Conservation (phyloP, 1,284 basidiomycete genomes). For the Rhodotorula sp. region DNA sequence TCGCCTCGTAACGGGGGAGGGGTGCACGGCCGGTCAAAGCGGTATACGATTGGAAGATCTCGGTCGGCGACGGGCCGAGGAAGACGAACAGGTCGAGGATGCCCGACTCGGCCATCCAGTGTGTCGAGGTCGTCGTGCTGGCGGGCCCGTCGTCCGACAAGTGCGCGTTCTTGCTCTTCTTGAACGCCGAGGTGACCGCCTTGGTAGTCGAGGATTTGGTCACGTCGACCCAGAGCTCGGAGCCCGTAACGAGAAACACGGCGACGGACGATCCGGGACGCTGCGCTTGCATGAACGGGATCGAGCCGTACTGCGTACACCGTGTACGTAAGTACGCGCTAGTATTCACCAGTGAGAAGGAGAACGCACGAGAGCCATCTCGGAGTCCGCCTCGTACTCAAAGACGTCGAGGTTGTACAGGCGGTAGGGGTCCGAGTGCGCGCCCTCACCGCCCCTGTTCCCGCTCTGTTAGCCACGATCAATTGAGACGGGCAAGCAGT, state of each 20-base stretch:
- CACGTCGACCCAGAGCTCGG: constrained; percentile 96
- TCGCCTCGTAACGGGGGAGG: constrained; percentile 84
- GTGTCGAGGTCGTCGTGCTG: constrained; percentile 67
- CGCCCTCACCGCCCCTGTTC: constrained; percentile 55
- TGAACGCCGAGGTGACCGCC: constrained; percentile 35
- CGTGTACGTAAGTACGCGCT: background rate
- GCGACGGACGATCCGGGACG: constrained; percentile 76
- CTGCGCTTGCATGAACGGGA: constrained; percentile 93
- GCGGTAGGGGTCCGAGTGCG: constrained; percentile 87
- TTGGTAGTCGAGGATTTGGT: constrained; percentile 62
- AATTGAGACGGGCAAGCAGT: accelerated
- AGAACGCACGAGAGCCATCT: constrained; percentile 68
- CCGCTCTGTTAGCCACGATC: background rate
- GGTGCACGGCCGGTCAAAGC: constrained; percentile 80
- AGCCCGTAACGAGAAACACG: constrained; percentile 85
- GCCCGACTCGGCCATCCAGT: constrained; percentile 97
- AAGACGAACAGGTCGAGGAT: constrained; percentile 93
- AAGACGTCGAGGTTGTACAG: constrained; percentile 97
- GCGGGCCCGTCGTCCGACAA: constrained; percentile 32
- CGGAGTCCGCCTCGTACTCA: constrained; percentile 88
- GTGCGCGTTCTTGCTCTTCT: constrained; percentile 26
- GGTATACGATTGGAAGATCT: constrained; percentile 84
- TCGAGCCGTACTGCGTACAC: constrained; percentile 67
- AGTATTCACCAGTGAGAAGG: too few relatives aligned
- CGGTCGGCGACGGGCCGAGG: constrained; percentile 78